Evolutionary conservation across 1,284 basidiomycete genomes (phyloP).

Genomic region (Pseudozyma sp.): DNA sequence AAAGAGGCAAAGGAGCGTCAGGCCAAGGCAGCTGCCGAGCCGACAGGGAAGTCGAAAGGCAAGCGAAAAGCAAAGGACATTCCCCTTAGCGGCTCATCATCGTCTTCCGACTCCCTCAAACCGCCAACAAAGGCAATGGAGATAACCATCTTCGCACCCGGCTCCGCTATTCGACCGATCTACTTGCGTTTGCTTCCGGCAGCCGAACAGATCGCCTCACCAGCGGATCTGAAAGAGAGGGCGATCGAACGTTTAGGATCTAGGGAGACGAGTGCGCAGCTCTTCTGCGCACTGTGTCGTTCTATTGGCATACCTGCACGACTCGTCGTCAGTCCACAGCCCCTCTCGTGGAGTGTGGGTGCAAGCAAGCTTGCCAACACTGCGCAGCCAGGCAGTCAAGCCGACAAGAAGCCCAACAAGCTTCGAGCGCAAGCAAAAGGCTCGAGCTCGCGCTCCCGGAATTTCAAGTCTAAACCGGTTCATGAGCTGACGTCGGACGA

Average conservation of each 20-base stretch:
- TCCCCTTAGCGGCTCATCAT: background rate
- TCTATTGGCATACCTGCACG: conserved; percentile 87
- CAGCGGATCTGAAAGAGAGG: conserved; percentile 90
- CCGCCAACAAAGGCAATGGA: conserved; percentile 58
- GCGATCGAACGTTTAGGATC: conserved; percentile 83
- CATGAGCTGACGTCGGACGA: conserved; percentile 57
- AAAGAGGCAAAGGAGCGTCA: conserved; percentile 29
- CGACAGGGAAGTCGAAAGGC: conserved; percentile 23
- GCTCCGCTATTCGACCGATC: conserved; percentile 51
- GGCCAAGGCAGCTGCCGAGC: conserved; percentile 1
- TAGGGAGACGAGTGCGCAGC: conserved; percentile 86
- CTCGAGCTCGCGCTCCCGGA: conserved; percentile 4
- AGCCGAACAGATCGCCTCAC: conserved; percentile 78
- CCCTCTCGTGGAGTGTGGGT: conserved; percentile 80
- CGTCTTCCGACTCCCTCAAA: conserved; percentile 4
- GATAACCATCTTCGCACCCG: conserved; percentile 70
- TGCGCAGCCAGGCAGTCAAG: conserved; percentile 52
- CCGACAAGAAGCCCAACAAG: conserved; percentile 58
- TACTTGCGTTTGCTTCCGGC: conserved; percentile 71
- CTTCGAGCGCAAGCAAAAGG: conserved; percentile 18
- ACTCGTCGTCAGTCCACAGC: conserved; percentile 89
- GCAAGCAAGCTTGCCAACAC: conserved; percentile 63
- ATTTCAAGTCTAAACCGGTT: conserved; percentile 41
- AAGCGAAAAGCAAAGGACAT: conserved; percentile 21
- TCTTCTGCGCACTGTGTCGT: conserved; percentile 90